These are phyloP conservation scores for Cucumis melo DNA, from an alignment of 306 rosid genomes.

Conservation along the genomic window DNA sequence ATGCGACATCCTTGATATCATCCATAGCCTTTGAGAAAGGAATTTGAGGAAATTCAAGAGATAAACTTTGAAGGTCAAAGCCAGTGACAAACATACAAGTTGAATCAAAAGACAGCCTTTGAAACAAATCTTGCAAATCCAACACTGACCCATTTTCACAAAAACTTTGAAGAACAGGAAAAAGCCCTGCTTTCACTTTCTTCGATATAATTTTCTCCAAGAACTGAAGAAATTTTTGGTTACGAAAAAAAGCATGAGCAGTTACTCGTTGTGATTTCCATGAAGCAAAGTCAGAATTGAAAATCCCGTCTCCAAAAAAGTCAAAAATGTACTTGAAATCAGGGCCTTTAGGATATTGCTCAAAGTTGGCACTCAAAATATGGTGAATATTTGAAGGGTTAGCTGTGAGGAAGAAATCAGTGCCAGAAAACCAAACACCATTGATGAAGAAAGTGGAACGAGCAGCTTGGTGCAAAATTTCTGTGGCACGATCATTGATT, in stretches of 20 bases:
- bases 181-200: slow-evolving; percentile 1
- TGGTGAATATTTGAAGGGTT: slow-evolving; percentile 30
- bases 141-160: not conserved
- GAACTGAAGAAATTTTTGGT: not conserved
- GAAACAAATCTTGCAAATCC: slow-evolving; percentile 30
- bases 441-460: slow-evolving; percentile 12
- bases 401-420: slow-evolving; percentile 8
- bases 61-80: slow-evolving; percentile 22
- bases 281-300: slow-evolving; percentile 6
- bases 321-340: slow-evolving; percentile 17
- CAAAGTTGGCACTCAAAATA: slow-evolving; percentile 10
- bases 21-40: slow-evolving; percentile 24
- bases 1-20: slow-evolving; percentile 8
- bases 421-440: slow-evolving; percentile 24
- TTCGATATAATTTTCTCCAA: slow-evolving; percentile 9
- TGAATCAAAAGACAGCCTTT: slow-evolving; percentile 24
- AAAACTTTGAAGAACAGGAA: slow-evolving; percentile 7
- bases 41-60: slow-evolving; percentile 20
- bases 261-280: slow-evolving; percentile 20
- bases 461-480: not conserved
- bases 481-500: slow-evolving; percentile 3
- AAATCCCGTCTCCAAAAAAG: slow-evolving; percentile 25
- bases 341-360: slow-evolving; percentile 15
- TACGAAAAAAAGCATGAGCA: slow-evolving; percentile 8
- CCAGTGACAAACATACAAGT: slow-evolving; percentile 24